Percentiles rank a stretch among this genome's conserved stretches.
phyloP scores from a whole-genome alignment of 495 filamentous ascomycete genomes.

The Bacidia rubella region DNA sequence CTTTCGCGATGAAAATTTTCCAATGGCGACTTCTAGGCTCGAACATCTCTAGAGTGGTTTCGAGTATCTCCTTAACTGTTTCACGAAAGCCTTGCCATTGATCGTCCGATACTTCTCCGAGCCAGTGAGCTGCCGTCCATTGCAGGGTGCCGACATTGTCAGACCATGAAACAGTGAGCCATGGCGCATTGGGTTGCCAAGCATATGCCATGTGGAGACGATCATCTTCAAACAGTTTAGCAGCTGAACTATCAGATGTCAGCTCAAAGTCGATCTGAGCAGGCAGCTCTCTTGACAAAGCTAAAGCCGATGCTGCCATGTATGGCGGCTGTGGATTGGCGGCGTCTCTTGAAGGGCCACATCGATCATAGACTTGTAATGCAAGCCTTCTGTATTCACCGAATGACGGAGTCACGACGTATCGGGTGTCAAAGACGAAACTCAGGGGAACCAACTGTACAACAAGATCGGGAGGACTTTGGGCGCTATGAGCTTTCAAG shows the following conservation, averaged over 20 bases:
- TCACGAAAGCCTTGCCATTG: constrained; percentile 42
- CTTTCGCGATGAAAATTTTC: constrained; percentile 66
- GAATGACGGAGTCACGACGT: constrained; percentile 54
- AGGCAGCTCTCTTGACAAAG: constrained; percentile 60
- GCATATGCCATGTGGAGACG: constrained; percentile 82
- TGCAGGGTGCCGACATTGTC: constrained; percentile 70
- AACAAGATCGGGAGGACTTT: constrained; percentile 50
- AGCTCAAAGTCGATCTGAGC: constrained; percentile 70
- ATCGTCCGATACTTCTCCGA: constrained; percentile 46
- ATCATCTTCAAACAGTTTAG: constrained; percentile 68
- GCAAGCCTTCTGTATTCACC: constrained; percentile 54
- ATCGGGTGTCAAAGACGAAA: constrained; percentile 51
- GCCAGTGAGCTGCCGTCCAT: constrained; percentile 63
- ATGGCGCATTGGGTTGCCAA: constrained; percentile 66
- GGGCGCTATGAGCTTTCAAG: constrained; percentile 34
- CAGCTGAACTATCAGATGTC: constrained; percentile 47
- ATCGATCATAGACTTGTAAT: constrained; percentile 79
- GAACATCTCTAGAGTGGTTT: constrained; percentile 64
- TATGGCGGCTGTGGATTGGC: constrained; percentile 19
- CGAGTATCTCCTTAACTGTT: constrained; percentile 71
- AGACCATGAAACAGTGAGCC: constrained; percentile 87
- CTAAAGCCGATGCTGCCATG: constrained; percentile 52
- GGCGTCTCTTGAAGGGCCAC: constrained; percentile 39
- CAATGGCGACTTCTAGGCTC: constrained; percentile 57
- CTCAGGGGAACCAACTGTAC: constrained; percentile 70